These are phyloP conservation scores for Taphrina communis DNA, from an alignment of 1,139 yeast genomes.

Conservation along the genomic window DNA sequence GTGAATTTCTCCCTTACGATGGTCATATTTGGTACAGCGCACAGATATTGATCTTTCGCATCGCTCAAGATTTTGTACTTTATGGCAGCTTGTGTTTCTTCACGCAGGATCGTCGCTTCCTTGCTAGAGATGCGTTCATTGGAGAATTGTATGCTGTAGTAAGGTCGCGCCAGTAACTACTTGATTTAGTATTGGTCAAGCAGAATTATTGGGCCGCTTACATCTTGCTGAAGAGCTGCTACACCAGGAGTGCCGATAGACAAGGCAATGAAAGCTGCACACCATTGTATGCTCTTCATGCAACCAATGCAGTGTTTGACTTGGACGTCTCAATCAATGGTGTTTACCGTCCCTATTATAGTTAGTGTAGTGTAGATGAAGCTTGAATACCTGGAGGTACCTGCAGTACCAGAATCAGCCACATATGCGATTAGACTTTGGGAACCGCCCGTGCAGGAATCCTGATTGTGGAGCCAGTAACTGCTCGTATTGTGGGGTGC, in stretches of 20 bases:
- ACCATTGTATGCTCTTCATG: neutral
- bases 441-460: too few relatives aligned
- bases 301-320: neutral
- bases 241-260: neutral
- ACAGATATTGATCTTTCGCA: constrained; percentile 18
- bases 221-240: constrained; percentile 7
- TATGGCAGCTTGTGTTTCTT: neutral
- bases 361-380: too few relatives aligned
- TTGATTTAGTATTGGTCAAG: neutral
- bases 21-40: constrained; percentile 28
- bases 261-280: neutral
- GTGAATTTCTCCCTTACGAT: neutral
- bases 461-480: too few relatives aligned
- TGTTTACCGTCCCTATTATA: too few relatives aligned
- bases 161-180: constrained; percentile 28
- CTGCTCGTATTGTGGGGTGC: too few relatives aligned
- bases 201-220: neutral
- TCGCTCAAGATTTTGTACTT: constrained; percentile 25
- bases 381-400: too few relatives aligned
- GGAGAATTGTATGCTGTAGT: constrained; percentile 19
- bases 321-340: too few relatives aligned
- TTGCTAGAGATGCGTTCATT: neutral
- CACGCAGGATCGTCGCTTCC: constrained; percentile 11
- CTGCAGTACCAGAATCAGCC: too few relatives aligned
- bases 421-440: too few relatives aligned